phyloP scores from a whole-genome alignment of 208 protist genomes.

The Blastocrithidia nonstop region DNA sequence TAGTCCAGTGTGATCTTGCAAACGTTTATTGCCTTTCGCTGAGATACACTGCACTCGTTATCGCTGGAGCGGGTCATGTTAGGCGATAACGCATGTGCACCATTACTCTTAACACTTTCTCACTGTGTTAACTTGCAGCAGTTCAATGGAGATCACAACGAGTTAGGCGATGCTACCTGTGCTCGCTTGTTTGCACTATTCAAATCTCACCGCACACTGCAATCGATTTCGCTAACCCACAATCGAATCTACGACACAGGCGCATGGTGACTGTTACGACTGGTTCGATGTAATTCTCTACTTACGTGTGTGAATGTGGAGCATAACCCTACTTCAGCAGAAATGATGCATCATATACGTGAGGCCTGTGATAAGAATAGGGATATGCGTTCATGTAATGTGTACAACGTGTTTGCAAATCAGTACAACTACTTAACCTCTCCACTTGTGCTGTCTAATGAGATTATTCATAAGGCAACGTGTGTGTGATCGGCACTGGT shows the following conservation, averaged over 20 bases:
- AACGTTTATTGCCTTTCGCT: conserved; percentile 30
- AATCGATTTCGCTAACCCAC: conserved; percentile 17
- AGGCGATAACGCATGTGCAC: conserved; percentile 40
- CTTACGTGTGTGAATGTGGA: conserved; percentile 20
- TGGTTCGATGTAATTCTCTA: conserved; percentile 42
- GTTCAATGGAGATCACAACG: conserved; percentile 47
- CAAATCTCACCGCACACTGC: conserved; percentile 35
- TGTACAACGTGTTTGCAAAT: not conserved
- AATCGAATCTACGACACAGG: conserved; percentile 68
- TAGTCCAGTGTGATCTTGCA: conserved; percentile 8
- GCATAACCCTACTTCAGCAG: conserved; percentile 35
- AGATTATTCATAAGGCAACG: conserved; percentile 34
- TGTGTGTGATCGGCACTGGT: conserved; percentile 68
- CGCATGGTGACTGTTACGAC: conserved; percentile 50
- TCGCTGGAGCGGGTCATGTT: conserved; percentile 39
- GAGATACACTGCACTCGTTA: conserved; percentile 29
- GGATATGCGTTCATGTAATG: not conserved
- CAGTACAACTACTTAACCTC: conserved; percentile 6
- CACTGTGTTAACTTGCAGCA: conserved; percentile 38
- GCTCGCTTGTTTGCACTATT: conserved; percentile 49
- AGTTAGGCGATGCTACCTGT: conserved; percentile 42
- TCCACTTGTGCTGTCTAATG: conserved; percentile 22
- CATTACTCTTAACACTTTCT: conserved; percentile 47
- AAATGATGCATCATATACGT: conserved; percentile 23
- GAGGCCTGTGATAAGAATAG: conserved; percentile 3